phyloP scores from a whole-genome alignment of 75 land plant species.

The Selaginella tamariscina region DNA sequence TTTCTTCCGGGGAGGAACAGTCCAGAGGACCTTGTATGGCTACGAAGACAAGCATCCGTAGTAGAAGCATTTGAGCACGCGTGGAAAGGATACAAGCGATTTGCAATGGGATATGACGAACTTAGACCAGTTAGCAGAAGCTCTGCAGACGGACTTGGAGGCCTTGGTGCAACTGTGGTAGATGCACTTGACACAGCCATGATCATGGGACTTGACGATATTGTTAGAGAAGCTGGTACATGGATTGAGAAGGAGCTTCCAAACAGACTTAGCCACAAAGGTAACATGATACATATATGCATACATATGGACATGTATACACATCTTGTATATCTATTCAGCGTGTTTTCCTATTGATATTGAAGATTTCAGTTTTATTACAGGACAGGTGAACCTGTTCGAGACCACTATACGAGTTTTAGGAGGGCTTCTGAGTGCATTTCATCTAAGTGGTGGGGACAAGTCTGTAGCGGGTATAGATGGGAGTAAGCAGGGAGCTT shows the following conservation, averaged over 20 bases:
- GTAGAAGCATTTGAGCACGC: slow-evolving; percentile 84
- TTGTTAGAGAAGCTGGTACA: slow-evolving; percentile 63
- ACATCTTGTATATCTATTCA: no score
- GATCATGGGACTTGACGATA: slow-evolving; percentile 78
- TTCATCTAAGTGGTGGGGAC: slow-evolving; percentile 65
- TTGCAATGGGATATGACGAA: slow-evolving; percentile 93
- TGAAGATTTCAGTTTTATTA: slow-evolving; percentile 7
- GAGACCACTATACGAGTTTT: slow-evolving; percentile 93
- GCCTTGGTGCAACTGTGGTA: slow-evolving; percentile 86
- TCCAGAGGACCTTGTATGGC: slow-evolving; percentile 33
- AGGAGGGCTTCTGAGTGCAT: slow-evolving; percentile 97
- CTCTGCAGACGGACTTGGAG: slow-evolving; percentile 82
- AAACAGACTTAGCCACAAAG: slow-evolving; percentile 49
- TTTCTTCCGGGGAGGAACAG: slow-evolving; percentile 8
- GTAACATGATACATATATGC: slow-evolving; percentile 26
- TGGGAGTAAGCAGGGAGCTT: slow-evolving; percentile 9
- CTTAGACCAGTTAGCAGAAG: slow-evolving; percentile 57
- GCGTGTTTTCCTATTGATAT: no score
- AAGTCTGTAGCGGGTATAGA: slow-evolving; percentile 8
- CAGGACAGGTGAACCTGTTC: slow-evolving; percentile 64
- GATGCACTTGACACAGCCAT: slow-evolving; percentile 96
- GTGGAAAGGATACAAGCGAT: slow-evolving; percentile 81
- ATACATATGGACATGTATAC: no score
- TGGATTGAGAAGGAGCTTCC: slow-evolving; percentile 73
- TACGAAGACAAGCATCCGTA: slow-evolving; percentile 51